Base-by-base conservation (phyloP, 2,329 filamentous ascomycete genomes). In the Pezicula radicicola region DNA sequence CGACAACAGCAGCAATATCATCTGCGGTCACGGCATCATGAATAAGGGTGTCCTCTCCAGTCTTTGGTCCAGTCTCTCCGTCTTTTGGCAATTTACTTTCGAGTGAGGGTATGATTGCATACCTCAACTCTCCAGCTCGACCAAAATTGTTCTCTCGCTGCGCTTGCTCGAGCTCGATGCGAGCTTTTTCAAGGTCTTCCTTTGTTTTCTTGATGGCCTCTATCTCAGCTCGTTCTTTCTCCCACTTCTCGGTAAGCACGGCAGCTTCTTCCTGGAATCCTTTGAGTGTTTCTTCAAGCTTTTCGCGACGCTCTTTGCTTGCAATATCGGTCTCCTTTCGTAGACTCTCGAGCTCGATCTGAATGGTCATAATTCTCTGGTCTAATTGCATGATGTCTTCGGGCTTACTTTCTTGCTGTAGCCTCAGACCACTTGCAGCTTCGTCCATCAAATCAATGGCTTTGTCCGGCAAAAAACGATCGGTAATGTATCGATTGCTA, bases 361-460 rank as follows among this genome's bases (percentile, higher is more conserved):
- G 93, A 13, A 97, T 91, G 0, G 93, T 97, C 83, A 97, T 95
- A 54, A 97, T 96, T 64, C 92, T 90, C 55, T 95, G 89, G 63
- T 97, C 93, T 1, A 97, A 81, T 47, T 88, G 84, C 73, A 95
- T 90, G 33, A 99, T 97, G 8, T 93, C 85, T 61, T 97, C 94
- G 0, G 94, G 94, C 63, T 97, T 97, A 62, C 91, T 96, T 70
- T 99, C 94, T 70, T 97, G 94, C 66, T 97, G 93, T 30, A 97
- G 73, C 42, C 95, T 85, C 9, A 97, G 75, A 19, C 91, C 91
- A 54, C 89, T 95, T 1, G 93, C 92, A 9, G 94, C 94, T 72
- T 97, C 94, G 59, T 97, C 94, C 69, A 99, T 94, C 15, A 97
- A 72, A 68, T 97, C 94, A 57, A 99, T 97, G 3, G 94, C 94